Percentiles rank a stretch among this genome's conserved stretches.
These are phyloP conservation scores for Starmera quercuum DNA, from an alignment of 805 yeast species.

Conservation along the genomic window DNA sequence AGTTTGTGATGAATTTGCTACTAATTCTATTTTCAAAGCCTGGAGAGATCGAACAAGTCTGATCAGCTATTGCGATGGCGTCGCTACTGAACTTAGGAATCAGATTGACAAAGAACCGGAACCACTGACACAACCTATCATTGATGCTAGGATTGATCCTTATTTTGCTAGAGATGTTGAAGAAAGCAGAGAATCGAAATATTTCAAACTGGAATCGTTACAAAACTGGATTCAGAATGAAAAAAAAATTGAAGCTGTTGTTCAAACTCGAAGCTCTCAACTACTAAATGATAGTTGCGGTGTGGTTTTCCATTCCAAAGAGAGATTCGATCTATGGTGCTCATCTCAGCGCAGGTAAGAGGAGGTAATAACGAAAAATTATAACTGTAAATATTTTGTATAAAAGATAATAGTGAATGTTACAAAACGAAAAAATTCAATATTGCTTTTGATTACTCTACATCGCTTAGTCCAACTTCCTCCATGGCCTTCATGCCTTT, in stretches of 20 bases:
- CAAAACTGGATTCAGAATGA: conserved; percentile 33
- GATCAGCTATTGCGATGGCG: conserved; percentile 34
- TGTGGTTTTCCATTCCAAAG: not conserved
- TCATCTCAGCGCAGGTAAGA: not conserved
- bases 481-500: conserved; percentile 21
- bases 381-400: too few species aligned
- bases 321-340: not conserved
- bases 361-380: too few species aligned
- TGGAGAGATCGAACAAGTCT: conserved; percentile 37
- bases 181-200: conserved; percentile 22
- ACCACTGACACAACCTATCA: conserved; percentile 14
- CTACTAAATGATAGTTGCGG: conserved; percentile 30
- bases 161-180: conserved; percentile 36
- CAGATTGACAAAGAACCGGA: conserved; percentile 22
- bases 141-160: conserved; percentile 37
- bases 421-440: too few species aligned
- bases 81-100: conserved; percentile 20
- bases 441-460: too few species aligned
- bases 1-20: conserved; percentile 29
- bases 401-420: too few species aligned
- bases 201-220: conserved; percentile 21
- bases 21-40: conserved; percentile 32
- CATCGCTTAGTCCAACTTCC: conserved; percentile 20
- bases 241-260: conserved; percentile 30
- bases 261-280: conserved; percentile 27